phyloP scores from a whole-genome alignment of 176 grass and related monocot species.

The Microstegium vimineum region DNA sequence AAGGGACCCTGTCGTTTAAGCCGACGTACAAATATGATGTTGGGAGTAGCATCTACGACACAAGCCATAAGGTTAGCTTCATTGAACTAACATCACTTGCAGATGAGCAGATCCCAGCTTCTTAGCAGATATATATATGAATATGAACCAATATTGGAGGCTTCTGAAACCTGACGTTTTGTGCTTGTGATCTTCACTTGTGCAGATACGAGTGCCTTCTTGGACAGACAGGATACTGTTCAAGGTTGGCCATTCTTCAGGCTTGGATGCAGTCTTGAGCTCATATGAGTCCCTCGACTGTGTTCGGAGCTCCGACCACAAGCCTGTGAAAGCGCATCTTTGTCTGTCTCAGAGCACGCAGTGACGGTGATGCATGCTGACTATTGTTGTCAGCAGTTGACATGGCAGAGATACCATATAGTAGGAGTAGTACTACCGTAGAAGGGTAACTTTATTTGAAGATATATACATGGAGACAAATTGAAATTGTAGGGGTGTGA shows the following conservation, averaged over 20 bases:
- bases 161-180: not conserved
- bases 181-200: not conserved
- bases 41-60: constrained; percentile 54
- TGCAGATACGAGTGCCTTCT: constrained; percentile 67
- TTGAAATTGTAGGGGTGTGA: not conserved
- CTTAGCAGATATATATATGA: not conserved
- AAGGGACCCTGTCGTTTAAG: constrained; percentile 61
- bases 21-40: constrained; percentile 70
- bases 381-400: not conserved
- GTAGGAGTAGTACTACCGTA: too few relatives aligned
- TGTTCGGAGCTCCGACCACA: constrained; percentile 59
- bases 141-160: not conserved
- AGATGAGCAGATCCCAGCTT: not conserved
- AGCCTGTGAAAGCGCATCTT: constrained; percentile 66
- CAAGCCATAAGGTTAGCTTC: constrained; percentile 51
- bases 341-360: constrained; percentile 42
- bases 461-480: too few relatives aligned
- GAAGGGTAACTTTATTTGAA: too few relatives aligned
- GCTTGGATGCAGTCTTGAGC: constrained; percentile 51
- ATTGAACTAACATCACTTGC: not conserved
- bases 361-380: not conserved
- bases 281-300: constrained; percentile 59
- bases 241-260: constrained; percentile 54
- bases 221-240: constrained; percentile 80
- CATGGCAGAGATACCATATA: too few relatives aligned